Base-by-base conservation (phyloP, 495 filamentous ascomycete species). In the Annulohypoxylon moriforme region DNA sequence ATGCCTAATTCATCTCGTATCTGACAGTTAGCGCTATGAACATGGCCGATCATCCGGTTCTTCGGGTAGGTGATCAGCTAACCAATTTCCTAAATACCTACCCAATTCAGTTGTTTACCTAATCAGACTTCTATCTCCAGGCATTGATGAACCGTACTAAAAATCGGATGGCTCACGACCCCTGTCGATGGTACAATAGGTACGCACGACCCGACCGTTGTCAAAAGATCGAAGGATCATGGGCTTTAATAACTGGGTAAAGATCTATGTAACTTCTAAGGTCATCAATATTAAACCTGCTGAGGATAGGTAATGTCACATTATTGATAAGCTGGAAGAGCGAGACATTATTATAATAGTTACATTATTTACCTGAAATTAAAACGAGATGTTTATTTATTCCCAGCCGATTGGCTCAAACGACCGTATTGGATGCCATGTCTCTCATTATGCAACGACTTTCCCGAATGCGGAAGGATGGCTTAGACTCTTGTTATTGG, bases 391-490 rank as follows among this genome's bases (percentile, higher is more conserved):
- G 14, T 40, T 11, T 55, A 20, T 4, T 16, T 34, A 4, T 14
- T 40, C n/a, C 36, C 11, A 40, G 36, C 36, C 1, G 27, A 55
- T 55, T 55, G 27, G 27, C 50, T 16, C 18, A 14, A n/a, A 42
- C n/a, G 14, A n/a, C 38, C n/a, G 27, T 18, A 44, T 44, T 44
- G 5, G 40, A 44, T 18, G 40, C n/a, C 40, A 9, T 44, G 40
- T 44, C 40, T 44, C 40, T 44, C 40, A 20, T 8, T 27, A 24
- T 25, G 22, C n/a, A 27, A 59, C 34, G 34, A 18, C 59, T 52
- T 64, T 46, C 25, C 60, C 60, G 6, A 69, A 69, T 60, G 18
- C 44, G 67, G 67, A 59, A 69, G 67, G 60, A 64, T 69, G 47
- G 20, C 42, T 38, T 27, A 52, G 22, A 63, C 34, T 53, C 59